Conservation (phyloP, 208 protist species). For the Trypanosoma lewisi region DNA sequence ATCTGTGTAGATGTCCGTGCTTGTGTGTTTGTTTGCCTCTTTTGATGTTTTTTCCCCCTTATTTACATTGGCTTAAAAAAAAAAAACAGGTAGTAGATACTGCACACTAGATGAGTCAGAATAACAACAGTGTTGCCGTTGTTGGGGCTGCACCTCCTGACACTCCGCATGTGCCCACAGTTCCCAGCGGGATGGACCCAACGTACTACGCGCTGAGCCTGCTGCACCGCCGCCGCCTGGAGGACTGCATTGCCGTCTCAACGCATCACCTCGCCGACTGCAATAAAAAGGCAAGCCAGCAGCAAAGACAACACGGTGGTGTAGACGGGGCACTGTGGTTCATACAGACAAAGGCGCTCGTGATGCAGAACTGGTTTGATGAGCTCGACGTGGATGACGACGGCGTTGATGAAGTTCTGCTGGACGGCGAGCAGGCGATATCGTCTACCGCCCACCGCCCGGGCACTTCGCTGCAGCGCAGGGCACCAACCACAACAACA, state of each 20-base stretch:
- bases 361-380: conserved; percentile 92
- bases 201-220: conserved; percentile 87
- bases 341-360: conserved; percentile 90
- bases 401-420: conserved; percentile 89
- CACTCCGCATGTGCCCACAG: not conserved
- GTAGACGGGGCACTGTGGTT: conserved; percentile 88
- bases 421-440: conserved; percentile 90
- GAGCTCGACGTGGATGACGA: conserved; percentile 96
- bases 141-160: not conserved
- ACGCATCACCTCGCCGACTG: conserved; percentile 61
- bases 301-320: not conserved
- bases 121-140: not conserved
- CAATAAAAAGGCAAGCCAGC: not conserved
- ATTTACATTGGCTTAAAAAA: too few species aligned
- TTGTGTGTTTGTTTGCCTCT: not conserved
- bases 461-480: conserved; percentile 77
- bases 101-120: too few species aligned
- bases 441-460: conserved; percentile 77
- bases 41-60: not conserved
- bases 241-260: conserved; percentile 77
- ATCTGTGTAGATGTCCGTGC: conserved; percentile 15
- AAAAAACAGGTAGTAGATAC: too few species aligned
- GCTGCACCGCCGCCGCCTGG: conserved; percentile 80
- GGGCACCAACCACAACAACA: conserved; percentile 22
- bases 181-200: conserved; percentile 85